Percentiles rank a stretch among this genome's conserved stretches.
Evolutionary conservation across 306 rosid species (phyloP).

Genomic region (Sicyos edulis): DNA sequence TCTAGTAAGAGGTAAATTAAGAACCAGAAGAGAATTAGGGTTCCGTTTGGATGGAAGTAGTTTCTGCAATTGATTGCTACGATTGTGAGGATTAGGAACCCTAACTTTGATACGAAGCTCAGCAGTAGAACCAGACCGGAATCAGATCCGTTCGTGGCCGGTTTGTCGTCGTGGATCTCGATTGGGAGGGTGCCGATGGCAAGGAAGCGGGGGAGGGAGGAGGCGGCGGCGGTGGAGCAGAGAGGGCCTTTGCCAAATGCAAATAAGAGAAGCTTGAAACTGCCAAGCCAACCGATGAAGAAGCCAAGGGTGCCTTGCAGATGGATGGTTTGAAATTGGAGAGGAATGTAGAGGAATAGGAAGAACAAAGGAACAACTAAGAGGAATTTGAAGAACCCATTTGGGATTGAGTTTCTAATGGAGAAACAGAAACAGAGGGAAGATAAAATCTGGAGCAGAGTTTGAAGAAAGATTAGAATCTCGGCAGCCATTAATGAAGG

Average conservation of each 20-base stretch:
- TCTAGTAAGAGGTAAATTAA: constrained; percentile 52
- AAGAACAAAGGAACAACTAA: constrained; percentile 30
- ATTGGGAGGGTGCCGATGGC: constrained; percentile 63
- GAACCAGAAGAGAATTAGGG: constrained; percentile 31
- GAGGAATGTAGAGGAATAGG: constrained; percentile 44
- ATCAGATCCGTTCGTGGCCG: constrained; percentile 27
- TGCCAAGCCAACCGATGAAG: constrained; percentile 41
- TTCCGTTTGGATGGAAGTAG: constrained; percentile 33
- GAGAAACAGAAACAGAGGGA: constrained; percentile 32
- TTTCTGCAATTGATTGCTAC: background rate
- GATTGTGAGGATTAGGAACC: background rate
- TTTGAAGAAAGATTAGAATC: constrained; percentile 25
- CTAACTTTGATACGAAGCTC: constrained; percentile 11
- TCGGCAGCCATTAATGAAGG: constrained; percentile 30
- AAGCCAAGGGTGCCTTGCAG: constrained; percentile 30
- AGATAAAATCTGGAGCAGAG: constrained; percentile 21
- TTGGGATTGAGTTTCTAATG: constrained; percentile 23
- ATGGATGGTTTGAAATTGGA: constrained; percentile 31
- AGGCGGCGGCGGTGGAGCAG: constrained; percentile 31
- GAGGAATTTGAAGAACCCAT: constrained; percentile 20
- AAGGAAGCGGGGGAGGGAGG: constrained; percentile 40
- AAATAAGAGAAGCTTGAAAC: constrained; percentile 44
- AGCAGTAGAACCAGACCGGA: constrained; percentile 29
- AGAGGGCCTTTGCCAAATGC: constrained; percentile 35
- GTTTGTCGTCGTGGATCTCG: constrained; percentile 29